Conservation (phyloP, 106 monocot species). For the Acorus calamus region DNA sequence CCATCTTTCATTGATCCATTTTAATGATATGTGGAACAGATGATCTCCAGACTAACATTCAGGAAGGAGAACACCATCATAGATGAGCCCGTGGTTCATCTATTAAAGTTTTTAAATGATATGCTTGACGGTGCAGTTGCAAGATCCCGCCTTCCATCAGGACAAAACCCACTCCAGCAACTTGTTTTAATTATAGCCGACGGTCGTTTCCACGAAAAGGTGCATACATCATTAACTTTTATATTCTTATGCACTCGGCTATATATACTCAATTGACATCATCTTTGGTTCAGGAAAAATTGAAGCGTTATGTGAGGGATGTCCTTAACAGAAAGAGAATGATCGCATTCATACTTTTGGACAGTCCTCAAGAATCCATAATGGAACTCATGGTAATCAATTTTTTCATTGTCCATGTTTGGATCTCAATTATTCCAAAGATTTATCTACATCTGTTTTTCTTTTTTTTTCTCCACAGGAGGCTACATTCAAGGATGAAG, state of each 20-base stretch:
- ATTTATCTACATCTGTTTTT: neutral
- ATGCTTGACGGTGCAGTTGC: conserved; percentile 77
- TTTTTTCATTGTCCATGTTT: neutral
- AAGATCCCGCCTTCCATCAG: conserved; percentile 73
- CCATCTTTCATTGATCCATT: neutral
- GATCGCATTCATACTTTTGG: conserved; percentile 80
- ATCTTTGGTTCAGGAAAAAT: conserved; percentile 32
- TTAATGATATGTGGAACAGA: conserved; percentile 30
- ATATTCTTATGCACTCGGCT: neutral
- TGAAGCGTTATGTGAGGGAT: conserved; percentile 58
- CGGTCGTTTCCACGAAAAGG: conserved; percentile 80
- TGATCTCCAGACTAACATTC: conserved; percentile 80
- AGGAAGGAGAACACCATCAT: conserved; percentile 75
- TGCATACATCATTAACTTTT: conserved; percentile 1
- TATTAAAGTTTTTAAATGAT: conserved; percentile 62
- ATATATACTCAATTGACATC: neutral
- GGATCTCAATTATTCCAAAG: neutral
- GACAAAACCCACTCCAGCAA: conserved; percentile 74
- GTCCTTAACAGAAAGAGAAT: conserved; percentile 53
- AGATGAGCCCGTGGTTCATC: conserved; percentile 77
- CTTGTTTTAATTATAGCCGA: conserved; percentile 83
- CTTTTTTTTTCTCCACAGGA: conserved; percentile 32
- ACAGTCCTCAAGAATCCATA: conserved; percentile 70
- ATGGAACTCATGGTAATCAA: conserved; percentile 46
- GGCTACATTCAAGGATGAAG: conserved; percentile 42